Evolutionary conservation across 2,329 filamentous ascomycete species (phyloP), one percentile per base, ranked within the genome.

Genomic region (Helotiales sp.): DNA sequence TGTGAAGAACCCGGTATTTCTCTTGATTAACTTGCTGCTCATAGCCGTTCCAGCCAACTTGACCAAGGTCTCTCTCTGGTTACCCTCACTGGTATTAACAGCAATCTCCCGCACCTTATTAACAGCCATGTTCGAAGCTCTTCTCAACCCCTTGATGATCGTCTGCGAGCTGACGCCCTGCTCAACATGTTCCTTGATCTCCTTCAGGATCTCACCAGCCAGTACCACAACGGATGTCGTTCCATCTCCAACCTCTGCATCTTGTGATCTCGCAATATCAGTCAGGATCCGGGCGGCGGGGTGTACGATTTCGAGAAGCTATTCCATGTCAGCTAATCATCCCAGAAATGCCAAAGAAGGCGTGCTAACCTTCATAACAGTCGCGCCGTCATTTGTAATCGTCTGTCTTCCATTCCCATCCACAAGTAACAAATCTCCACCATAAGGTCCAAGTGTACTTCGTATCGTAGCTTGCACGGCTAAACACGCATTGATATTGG

Each of bases 91-190:
- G 64, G 93, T 94, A 81, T 89, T 89, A 73, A 98, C 88, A 57
- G 94, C 91, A 79, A 99, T 97, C 83, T 99, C 96, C 87, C 96
- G 97, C 80, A 99, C 91, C 86, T 97, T 98, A 86, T 98, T 98
- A 79, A 98, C 93, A 20, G 96, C 95, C 88, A 98, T 92, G 72
- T 86, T 84, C 60, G 91, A 93, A 10, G 95, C 93, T 83, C 91
- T 93, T 82, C 96, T 88, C 79, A 99, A 83, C 68, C 93, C 95
- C 86, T 98, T 99, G 81, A 98, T 93, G 80, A 99, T 97, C 70
- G 93, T 93, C 85, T 98, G 96, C 78, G 94, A 92, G 86, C 94
- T 97, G 76, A 98, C 92, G 67, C 96, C 96, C 80, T 97, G 92
- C 83, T 99, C 96, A 66, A 99, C 95, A 77, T 94, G 90, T 78